Conservation (phyloP, 495 filamentous ascomycete species). For the Xylaria bambusicola region DNA sequence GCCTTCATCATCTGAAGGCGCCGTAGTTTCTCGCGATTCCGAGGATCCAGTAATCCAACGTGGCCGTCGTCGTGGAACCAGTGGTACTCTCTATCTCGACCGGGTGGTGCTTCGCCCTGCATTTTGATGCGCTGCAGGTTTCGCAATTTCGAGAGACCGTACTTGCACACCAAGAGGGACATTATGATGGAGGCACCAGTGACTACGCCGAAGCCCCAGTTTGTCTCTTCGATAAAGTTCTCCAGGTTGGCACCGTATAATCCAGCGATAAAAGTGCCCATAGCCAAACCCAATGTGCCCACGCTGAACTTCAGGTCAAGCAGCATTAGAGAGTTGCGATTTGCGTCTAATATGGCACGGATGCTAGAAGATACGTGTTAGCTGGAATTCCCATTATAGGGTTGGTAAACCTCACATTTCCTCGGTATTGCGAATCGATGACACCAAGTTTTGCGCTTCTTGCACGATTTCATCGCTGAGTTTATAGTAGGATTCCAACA, state of each 20-base stretch:
- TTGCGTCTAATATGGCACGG: conserved; percentile 95
- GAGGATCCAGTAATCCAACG: conserved; percentile 43
- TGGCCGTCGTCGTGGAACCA: conserved; percentile 49
- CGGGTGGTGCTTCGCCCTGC: conserved; percentile 48
- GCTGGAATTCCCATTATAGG: not conserved
- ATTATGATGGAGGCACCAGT: conserved; percentile 69
- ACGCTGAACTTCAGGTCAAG: conserved; percentile 96
- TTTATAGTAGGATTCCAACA: conserved; percentile 96
- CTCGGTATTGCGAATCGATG: conserved; percentile 95
- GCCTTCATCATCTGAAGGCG: conserved; percentile 49
- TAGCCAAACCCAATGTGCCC: conserved; percentile 85
- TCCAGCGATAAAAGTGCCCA: conserved; percentile 92
- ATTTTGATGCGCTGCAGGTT: conserved; percentile 90
- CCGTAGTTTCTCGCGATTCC: conserved; percentile 48
- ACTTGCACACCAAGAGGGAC: conserved; percentile 72
- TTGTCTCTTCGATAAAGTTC: conserved; percentile 97
- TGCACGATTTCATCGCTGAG: conserved; percentile 98
- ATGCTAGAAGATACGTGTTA: conserved; percentile 55
- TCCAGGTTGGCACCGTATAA: conserved; percentile 99
- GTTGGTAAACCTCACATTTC: conserved; percentile 72
- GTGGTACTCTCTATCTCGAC: conserved; percentile 35
- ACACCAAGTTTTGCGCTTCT: conserved; percentile 86
- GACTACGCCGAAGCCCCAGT: conserved; percentile 80
- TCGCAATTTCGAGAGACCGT: conserved; percentile 78
- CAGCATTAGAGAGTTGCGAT: conserved; percentile 97